Percentiles rank a stretch among this genome's conserved stretches.
Conservation (phyloP, 169 alveolate species). For the Cryptosporidium sp. region DNA sequence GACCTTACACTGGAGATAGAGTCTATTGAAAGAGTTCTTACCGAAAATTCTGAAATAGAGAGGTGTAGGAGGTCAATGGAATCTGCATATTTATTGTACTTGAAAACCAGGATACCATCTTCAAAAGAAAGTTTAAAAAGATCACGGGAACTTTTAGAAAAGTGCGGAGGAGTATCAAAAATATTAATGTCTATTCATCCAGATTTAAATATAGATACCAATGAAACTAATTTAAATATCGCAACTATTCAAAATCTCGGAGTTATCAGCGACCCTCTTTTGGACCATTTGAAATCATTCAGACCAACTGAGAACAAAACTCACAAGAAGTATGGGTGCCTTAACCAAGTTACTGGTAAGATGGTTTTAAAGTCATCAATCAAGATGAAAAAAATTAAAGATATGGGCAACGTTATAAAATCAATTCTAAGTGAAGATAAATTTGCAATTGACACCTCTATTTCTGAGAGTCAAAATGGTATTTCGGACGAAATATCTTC, state of each 20-base stretch:
- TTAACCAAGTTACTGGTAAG: conserved; percentile 7
- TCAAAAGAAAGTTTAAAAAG: conserved; percentile 76
- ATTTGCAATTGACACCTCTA: background rate
- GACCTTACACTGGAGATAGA: conserved; percentile 64
- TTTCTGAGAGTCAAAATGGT: background rate
- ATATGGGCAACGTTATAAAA: background rate
- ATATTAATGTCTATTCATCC: conserved; percentile 69
- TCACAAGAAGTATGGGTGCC: background rate
- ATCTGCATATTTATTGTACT: conserved; percentile 76
- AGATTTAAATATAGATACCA: background rate
- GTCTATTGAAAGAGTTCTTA: conserved; percentile 60
- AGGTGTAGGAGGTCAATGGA: conserved; percentile 58
- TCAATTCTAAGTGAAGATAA: conserved; percentile 5
- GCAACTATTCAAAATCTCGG: conserved; percentile 5
- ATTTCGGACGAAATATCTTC: background rate
- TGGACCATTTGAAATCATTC: conserved; percentile 45
- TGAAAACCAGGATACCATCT: conserved; percentile 70
- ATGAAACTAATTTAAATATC: background rate
- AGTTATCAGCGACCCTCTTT: conserved; percentile 66
- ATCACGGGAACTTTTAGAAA: conserved; percentile 48
- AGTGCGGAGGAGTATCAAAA: conserved; percentile 51
- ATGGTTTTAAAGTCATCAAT: conserved; percentile 26
- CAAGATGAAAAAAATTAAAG: conserved; percentile 58
- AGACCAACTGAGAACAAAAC: conserved; percentile 39
- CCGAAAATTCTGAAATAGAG: conserved; percentile 77